phyloP scores from a whole-genome alignment of 768 basidiomycete species.

The Mycena galopus region DNA sequence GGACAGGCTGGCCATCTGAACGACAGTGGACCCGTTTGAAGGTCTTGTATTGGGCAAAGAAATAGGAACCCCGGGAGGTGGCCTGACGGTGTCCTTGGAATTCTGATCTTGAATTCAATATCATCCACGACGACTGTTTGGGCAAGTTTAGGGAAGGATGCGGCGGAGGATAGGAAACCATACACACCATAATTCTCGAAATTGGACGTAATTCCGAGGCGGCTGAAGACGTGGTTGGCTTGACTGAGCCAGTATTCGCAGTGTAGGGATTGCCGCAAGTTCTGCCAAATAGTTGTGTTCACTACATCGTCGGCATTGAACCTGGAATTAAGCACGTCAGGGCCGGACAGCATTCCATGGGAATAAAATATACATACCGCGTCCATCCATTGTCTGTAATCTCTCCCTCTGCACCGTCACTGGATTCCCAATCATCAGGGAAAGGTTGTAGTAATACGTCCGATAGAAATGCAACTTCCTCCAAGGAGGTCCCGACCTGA shows the following conservation, averaged over 20 bases:
- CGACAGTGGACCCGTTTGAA: background rate
- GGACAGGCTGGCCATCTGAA: slow-evolving; percentile 11
- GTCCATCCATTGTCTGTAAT: background rate
- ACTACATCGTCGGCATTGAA: background rate
- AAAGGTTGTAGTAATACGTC: background rate
- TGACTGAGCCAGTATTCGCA: background rate
- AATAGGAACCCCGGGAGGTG: slow-evolving; percentile 4
- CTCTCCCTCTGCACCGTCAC: background rate
- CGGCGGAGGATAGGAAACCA: background rate
- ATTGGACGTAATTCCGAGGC: background rate
- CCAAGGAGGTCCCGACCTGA: background rate
- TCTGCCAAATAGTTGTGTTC: background rate
- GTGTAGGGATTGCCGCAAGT: background rate
- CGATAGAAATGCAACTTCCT: background rate
- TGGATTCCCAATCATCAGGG: background rate
- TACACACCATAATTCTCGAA: background rate
- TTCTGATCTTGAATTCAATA: background rate
- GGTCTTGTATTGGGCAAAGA: background rate
- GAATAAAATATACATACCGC: background rate
- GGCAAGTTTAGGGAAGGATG: background rate
- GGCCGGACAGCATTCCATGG: background rate
- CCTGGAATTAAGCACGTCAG: background rate
- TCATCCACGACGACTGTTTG: background rate
- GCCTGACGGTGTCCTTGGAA: background rate
- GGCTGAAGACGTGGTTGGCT: background rate